phyloP scores from a whole-genome alignment of 805 yeast genomes.

The Schwanniomyces occidentalis region DNA sequence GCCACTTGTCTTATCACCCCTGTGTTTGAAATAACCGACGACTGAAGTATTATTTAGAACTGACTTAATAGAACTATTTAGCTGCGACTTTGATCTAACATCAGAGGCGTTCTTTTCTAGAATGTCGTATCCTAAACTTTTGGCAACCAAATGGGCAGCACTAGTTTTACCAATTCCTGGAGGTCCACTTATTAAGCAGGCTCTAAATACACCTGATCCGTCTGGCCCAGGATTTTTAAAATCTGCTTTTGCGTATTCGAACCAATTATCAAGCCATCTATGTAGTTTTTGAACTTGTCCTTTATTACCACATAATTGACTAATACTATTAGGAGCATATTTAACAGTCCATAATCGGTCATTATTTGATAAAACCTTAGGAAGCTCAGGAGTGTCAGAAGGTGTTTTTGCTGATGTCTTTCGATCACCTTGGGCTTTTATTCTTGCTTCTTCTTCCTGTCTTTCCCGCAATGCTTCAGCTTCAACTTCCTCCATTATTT shows the following conservation, averaged over 20 bases:
- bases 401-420: conserved; percentile 4
- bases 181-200: conserved; percentile 84
- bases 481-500: conserved; percentile 45
- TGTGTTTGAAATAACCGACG: conserved; percentile 64
- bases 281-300: conserved; percentile 64
- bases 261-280: conserved; percentile 82
- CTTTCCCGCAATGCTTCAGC: conserved; percentile 38
- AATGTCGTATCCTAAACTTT: conserved; percentile 67
- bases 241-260: conserved; percentile 50
- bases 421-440: conserved; percentile 7
- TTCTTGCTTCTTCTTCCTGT: conserved; percentile 14
- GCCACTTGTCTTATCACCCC: conserved; percentile 24
- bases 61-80: conserved; percentile 67
- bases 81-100: conserved; percentile 78
- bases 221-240: conserved; percentile 61
- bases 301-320: conserved; percentile 91
- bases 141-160: conserved; percentile 75
- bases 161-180: conserved; percentile 87
- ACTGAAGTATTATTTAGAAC: conserved; percentile 82
- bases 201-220: conserved; percentile 70
- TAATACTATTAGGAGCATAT: conserved; percentile 78
- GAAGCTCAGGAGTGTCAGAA: conserved; percentile 12
- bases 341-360: conserved; percentile 89
- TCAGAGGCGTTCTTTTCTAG: conserved; percentile 86
- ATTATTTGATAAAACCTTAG: conserved; percentile 44